Evolutionary conservation across 2,329 filamentous ascomycete genomes (phyloP).

Genomic region (Colletotrichum liriopes): DNA sequence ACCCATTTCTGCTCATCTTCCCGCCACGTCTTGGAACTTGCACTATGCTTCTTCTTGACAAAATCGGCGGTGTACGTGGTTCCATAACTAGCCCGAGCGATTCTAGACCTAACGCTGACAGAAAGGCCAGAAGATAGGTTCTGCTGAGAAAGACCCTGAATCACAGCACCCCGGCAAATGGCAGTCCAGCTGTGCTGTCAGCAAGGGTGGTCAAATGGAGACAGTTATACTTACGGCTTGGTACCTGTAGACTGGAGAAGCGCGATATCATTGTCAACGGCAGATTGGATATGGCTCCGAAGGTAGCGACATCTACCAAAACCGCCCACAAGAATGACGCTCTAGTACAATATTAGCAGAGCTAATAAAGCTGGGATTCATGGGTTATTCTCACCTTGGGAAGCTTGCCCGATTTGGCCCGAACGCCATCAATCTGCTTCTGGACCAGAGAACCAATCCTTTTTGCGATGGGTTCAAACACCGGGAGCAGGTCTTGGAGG

Average conservation of each 20-base stretch:
- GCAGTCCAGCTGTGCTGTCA: conserved; percentile 52
- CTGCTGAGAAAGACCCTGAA: conserved; percentile 44
- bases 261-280: conserved; percentile 7
- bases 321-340: conserved; percentile 57
- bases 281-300: conserved; percentile 39
- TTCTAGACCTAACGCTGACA: conserved; percentile 39
- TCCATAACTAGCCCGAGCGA: conserved; percentile 52
- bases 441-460: conserved; percentile 47
- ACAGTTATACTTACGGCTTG: conserved; percentile 52
- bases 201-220: accelerated
- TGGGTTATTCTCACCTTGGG: conserved; percentile 48
- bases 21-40: conserved; percentile 42
- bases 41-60: background rate
- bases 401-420: conserved; percentile 13
- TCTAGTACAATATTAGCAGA: conserved; percentile 46
- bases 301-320: conserved; percentile 55
- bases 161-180: conserved; percentile 53
- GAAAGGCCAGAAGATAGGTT: background rate
- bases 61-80: background rate
- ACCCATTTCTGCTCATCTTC: background rate
- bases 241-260: conserved; percentile 51
- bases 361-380: accelerated
- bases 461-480: conserved; percentile 46
- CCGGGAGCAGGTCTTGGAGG: conserved; percentile 43
- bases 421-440: conserved; percentile 46